Evolutionary conservation across 1,284 basidiomycete genomes (phyloP).

Genomic region (Neolentinus lepideus): DNA sequence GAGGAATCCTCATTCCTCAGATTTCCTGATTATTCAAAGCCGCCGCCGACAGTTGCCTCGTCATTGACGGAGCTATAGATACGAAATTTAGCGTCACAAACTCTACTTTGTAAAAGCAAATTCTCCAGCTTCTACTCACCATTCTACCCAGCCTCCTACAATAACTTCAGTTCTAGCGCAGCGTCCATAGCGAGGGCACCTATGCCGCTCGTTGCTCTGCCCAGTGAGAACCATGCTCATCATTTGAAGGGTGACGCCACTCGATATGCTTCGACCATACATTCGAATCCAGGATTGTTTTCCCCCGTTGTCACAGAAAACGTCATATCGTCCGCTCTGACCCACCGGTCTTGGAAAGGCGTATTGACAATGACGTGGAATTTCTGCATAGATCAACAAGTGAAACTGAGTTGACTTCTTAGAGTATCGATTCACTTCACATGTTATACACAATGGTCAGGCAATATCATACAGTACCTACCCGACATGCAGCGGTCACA

Average conservation of each 20-base stretch:
- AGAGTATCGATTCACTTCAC: background rate
- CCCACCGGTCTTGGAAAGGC: background rate
- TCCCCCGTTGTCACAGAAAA: background rate
- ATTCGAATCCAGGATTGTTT: background rate
- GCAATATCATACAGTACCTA: background rate
- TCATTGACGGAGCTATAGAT: background rate
- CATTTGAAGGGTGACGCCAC: background rate
- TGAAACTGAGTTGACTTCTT: background rate
- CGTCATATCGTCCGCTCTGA: background rate
- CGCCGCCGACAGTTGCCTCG: background rate
- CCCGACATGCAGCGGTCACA: background rate
- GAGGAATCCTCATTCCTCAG: background rate
- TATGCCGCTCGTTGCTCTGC: background rate
- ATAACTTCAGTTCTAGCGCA: background rate
- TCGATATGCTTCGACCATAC: background rate
- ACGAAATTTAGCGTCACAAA: background rate
- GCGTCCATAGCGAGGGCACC: background rate
- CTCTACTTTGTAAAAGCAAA: background rate
- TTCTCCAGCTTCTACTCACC: background rate
- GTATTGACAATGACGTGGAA: background rate
- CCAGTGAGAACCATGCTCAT: background rate
- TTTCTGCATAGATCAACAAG: background rate
- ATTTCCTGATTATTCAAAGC: background rate
- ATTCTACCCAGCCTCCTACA: background rate
- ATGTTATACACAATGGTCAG: background rate